Evolutionary conservation across 352 stramenopile species (phyloP), one percentile per base, ranked within the genome.

Genomic region (Globisporangium polare): DNA sequence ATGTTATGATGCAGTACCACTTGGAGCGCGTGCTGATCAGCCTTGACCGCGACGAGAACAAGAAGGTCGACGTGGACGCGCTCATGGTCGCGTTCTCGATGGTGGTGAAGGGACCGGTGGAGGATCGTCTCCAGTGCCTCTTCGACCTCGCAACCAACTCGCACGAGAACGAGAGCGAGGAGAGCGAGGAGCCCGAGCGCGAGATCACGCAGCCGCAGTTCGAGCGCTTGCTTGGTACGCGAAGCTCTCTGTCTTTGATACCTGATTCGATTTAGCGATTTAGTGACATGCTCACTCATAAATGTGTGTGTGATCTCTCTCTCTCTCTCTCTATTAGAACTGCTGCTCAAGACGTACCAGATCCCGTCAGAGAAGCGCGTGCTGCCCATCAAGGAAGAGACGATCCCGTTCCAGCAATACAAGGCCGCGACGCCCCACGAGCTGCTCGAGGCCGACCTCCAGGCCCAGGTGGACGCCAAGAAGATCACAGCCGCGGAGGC

Each of bases 281-380:
- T 8, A 42, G 20, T 27, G 29, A 18, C 18, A 55, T 7, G 50
- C 3, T 2, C 50, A 27, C 18, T 27, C 18, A 42, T 18, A 37
- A 37, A 54, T 27, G 37, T 42, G 8, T 42, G 37, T n/a, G 52
- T 24, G 26, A 3, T 43, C 18, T n/a, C 15, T 29, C 15, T 53
- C 18, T 17, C 51, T 22, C 22, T 27, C 10, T 24, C 35, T 13
- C 20, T 35, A 2, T 1, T 56, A 82, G 79, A 86, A 26, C 50
- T 92, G 53, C 62, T 94, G 45, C 63, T 92, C 24, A 60, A 83
- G 63, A 94, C 86, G 60, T 92, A 89, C 60, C 86, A 94, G 67
- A 78, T 94, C 52, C 86, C 86, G 53, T 92, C 86, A 2, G 86
- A 94, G 65, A 94, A 94, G 65, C 86, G 86, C 39, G 83, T 94